Evolutionary conservation across 2,329 filamentous ascomycete species (phyloP), one percentile per base, ranked within the genome.

Genomic region (Diaporthe destruens): DNA sequence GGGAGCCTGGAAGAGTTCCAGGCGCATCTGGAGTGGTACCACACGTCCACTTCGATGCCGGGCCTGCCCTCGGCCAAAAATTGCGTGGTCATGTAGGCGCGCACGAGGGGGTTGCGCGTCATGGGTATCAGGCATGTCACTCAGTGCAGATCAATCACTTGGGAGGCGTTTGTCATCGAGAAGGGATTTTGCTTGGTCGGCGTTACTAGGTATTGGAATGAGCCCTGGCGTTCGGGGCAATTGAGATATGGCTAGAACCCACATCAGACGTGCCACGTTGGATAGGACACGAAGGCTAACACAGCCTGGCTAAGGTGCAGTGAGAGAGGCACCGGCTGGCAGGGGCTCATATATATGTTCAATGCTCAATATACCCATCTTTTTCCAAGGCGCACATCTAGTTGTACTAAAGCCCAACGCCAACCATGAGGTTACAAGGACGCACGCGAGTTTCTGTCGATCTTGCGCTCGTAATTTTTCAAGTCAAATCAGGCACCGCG

Each of bases 1-100:
- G 84, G 84, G 55, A 83, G 85, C 75, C 78, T 91, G 56, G 80
- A 78, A 20, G 81, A 82, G 20, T 85, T 90, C 49, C 85, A 86
- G 78, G 85, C 86, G 72, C 89, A 91, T 75, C 81, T 91, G 36
- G 86, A 87, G 75, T 90, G 89, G 89, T 82, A 85, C 74, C 89
- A 90, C 75, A 84, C 83, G 8, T 80, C 83, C 1, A 77, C 82
- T 12, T 79, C 81, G 47, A 78, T 83, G 69, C 83, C 84, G 9
- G 76, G 77, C 3, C 76, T 85, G 72, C 80, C 81, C 53, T 75
- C 77, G 55, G 76, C 80, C 51, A 79, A 80, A 32, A 86, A 78
- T 44, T 90, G 88, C 75, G 75, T 72, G 56, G 75, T 88, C 56
- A 88, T 88, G 86, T 88, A 72, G 59, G 32, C 47, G 47, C 47